Evolutionary conservation across 176 grass and related monocot species (phyloP).

Genomic region (Dendrocalamus sinicus): DNA sequence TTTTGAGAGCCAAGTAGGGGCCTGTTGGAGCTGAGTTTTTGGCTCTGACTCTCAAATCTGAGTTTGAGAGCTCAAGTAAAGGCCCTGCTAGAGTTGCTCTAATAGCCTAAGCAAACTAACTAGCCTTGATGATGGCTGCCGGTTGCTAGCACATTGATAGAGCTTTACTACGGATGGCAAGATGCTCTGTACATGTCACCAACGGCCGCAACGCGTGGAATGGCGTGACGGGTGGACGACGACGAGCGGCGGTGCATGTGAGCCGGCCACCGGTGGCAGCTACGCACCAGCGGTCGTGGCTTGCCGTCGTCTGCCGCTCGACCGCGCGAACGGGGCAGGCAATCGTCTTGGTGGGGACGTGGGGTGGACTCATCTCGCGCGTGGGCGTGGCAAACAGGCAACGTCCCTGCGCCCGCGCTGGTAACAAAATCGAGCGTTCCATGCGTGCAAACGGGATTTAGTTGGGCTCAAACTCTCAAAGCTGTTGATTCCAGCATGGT

Average conservation of each 20-base stretch:
- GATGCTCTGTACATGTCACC: constrained; percentile 40
- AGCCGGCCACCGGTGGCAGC: neutral
- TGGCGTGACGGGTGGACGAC: constrained; percentile 4
- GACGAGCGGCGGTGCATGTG: neutral
- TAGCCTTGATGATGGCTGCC: neutral
- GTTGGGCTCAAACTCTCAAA: too few species aligned
- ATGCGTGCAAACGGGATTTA: too few species aligned
- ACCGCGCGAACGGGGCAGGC: neutral
- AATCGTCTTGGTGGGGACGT: neutral
- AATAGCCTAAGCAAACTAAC: neutral
- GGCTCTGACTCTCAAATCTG: too few species aligned
- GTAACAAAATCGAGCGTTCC: too few species aligned
- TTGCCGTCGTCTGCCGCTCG: neutral
- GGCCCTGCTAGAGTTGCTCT: too few species aligned
- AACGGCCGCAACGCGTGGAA: constrained; percentile 16
- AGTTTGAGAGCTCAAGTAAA: too few species aligned
- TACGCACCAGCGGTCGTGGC: neutral
- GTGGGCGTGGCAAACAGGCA: too few species aligned
- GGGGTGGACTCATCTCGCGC: neutral
- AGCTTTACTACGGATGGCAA: neutral
- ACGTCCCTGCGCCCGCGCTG: too few species aligned
- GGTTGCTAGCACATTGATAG: neutral
- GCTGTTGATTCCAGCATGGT: neutral
- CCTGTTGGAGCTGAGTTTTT: too few species aligned
- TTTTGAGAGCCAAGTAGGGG: too few species aligned